Evolutionary conservation across 2,329 filamentous ascomycete genomes (phyloP), one percentile per base, ranked within the genome.

Genomic region (Paecilomyces sp.): DNA sequence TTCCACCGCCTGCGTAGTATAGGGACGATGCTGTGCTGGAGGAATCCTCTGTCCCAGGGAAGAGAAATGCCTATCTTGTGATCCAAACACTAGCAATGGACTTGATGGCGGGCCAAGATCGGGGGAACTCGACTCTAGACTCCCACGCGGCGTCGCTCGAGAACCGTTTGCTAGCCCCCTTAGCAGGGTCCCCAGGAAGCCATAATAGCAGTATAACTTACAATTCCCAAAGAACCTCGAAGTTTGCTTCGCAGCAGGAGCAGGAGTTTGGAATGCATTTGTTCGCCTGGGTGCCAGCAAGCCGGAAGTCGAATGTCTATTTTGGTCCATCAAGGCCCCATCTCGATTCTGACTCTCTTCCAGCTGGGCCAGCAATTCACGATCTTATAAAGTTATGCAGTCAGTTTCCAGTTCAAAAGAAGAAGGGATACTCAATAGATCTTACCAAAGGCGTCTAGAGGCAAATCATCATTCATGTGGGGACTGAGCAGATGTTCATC

Each of bases 361-460:
- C 12, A 70, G 61, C 34, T 74, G 73, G 15, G 74, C 72, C 18
- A 77, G 64, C 18, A 77, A 57, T 52, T 76, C 74, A 22, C 74
- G 66, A 54, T 77, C 76, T 77, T 24, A 57, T 6, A 41, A 25
- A 28, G 50, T 12, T 12, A 25, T 15, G 2, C 3, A 47, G 9
- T 57, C 24, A 57, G 55, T 36, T 12, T 47, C 24, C 54, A 18
- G 18, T 33, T 25, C 24, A 8, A 30, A 18, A 15, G 15, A 8
- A 4, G 13, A 18, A 24, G 2, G 12, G 33, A 61, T 24, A 57
- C 36, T 33, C 12, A 9, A 9, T 22, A 12, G 55, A 12, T 63
- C 73, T 64, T 64, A 83, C 82, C 80, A 64, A 83, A 83, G 2
- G 75, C 75, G 71, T 84, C 80, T 12, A 82, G 70, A 7, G 70